Evolutionary conservation across 2,329 filamentous ascomycete species (phyloP).

Genomic region (Westerdykella aurantiaca): DNA sequence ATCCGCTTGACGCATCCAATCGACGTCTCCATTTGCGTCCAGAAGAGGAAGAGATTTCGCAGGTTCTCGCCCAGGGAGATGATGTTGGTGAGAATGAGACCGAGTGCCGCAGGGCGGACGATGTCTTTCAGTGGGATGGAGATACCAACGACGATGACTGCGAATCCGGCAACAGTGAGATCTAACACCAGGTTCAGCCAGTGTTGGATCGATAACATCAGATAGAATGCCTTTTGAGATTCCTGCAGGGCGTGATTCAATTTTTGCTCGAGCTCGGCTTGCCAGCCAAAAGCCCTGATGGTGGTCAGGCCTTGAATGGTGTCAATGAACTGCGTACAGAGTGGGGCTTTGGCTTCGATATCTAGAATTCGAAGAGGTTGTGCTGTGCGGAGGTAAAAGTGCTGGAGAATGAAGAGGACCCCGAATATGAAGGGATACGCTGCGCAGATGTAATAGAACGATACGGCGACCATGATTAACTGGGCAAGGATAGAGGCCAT

Average conservation of each 20-base stretch:
- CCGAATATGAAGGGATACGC: slow-evolving; percentile 1
- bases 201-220: slow-evolving; percentile 31
- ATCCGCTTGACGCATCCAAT: slow-evolving; percentile 51
- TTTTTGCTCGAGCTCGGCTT: neutral
- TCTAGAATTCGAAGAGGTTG: neutral
- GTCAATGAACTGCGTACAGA: slow-evolving; percentile 43
- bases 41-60: slow-evolving; percentile 42
- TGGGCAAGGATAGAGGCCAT: slow-evolving; percentile 3
- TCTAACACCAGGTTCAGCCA: slow-evolving; percentile 29
- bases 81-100: slow-evolving; percentile 47
- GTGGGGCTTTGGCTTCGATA: slow-evolving; percentile 1
- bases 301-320: slow-evolving; percentile 42
- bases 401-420: neutral
- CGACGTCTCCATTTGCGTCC: slow-evolving; percentile 52
- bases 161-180: slow-evolving; percentile 29
- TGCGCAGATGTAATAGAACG: slow-evolving; percentile 10
- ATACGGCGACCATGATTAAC: slow-evolving; percentile 9
- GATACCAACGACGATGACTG: slow-evolving; percentile 29
- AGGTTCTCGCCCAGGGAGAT: slow-evolving; percentile 46
- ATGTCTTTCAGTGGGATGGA: slow-evolving; percentile 24
- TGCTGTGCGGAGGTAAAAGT: neutral
- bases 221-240: slow-evolving; percentile 39
- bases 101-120: slow-evolving; percentile 42
- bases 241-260: slow-evolving; percentile 17
- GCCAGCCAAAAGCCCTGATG: slow-evolving; percentile 46